Percentiles rank a stretch among this genome's conserved stretches.
Conservation (phyloP, 345 rosid species). For the Eucalyptus sp. region DNA sequence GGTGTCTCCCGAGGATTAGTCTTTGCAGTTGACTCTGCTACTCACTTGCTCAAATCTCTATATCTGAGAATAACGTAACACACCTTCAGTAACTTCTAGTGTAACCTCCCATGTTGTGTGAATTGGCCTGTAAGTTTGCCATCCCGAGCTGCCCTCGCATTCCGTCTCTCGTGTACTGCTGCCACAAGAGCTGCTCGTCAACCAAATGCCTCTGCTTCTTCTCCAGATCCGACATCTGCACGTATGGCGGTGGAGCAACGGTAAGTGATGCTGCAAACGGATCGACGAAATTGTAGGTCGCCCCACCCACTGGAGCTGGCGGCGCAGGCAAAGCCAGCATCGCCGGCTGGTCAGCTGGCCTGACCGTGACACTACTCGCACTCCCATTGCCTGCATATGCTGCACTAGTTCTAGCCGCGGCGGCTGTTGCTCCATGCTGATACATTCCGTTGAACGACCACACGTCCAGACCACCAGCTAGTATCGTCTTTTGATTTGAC, state of each 20-base stretch:
- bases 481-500: constrained; percentile 11
- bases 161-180: constrained; percentile 32
- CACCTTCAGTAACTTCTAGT: not conserved
- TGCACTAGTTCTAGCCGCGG: constrained; percentile 4
- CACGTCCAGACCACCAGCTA: constrained; percentile 42
- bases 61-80: not conserved
- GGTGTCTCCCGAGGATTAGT: not conserved
- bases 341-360: constrained; percentile 29
- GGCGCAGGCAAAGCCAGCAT: constrained; percentile 46
- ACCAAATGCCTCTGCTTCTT: constrained; percentile 37
- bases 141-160: constrained; percentile 37
- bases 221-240: constrained; percentile 54
- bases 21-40: not conserved
- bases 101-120: constrained; percentile 17
- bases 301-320: not conserved
- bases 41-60: not conserved
- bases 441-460: constrained; percentile 49
- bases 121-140: constrained; percentile 9
- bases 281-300: not conserved
- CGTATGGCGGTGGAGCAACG: constrained; percentile 35
- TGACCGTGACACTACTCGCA: constrained; percentile 48
- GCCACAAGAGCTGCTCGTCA: constrained; percentile 53
- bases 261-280: constrained; percentile 45
- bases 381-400: constrained; percentile 34
- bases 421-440: constrained; percentile 24